These are phyloP conservation scores for Microthlaspi erraticum DNA, from an alignment of 345 rosid species.

Conservation along the genomic window DNA sequence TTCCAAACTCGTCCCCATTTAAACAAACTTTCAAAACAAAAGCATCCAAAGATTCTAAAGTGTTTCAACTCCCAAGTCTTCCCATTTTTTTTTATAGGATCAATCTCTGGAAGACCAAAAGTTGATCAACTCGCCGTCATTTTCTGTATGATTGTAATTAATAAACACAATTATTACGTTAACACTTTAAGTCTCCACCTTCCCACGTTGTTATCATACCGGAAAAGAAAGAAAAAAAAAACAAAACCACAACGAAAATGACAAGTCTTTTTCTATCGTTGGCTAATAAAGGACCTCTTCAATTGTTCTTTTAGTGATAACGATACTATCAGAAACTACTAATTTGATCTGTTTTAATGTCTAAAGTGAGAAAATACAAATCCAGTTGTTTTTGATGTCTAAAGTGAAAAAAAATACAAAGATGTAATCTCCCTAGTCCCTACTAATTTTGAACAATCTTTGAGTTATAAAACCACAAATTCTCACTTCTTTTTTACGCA, in stretches of 20 bases:
- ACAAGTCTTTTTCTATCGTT: neutral
- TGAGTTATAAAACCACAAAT: too few species aligned
- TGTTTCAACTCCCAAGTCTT: slow-evolving; percentile 14
- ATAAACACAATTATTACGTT: neutral
- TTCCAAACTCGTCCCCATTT: slow-evolving; percentile 24
- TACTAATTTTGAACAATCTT: too few species aligned
- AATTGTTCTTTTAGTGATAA: neutral
- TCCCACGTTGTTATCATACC: neutral
- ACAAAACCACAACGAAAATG: slow-evolving; percentile 24
- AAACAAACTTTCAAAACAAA: slow-evolving; percentile 14
- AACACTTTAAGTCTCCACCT: slow-evolving; percentile 9
- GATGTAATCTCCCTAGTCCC: too few species aligned
- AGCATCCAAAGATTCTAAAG: slow-evolving; percentile 9
- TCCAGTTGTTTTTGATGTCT: too few species aligned
- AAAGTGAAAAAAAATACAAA: too few species aligned
- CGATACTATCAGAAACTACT: too few species aligned
- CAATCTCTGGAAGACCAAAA: slow-evolving; percentile 22
- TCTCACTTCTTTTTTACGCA: too few species aligned
- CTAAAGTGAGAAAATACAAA: neutral
- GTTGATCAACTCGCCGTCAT: neutral
- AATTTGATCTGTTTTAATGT: too few species aligned
- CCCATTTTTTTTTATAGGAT: neutral
- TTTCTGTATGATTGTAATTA: slow-evolving; percentile 2
- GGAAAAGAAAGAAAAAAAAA: neutral
- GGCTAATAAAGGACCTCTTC: slow-evolving; percentile 10